Percentiles rank a stretch among this genome's conserved stretches.
phyloP scores from a whole-genome alignment of 176 grass and related monocot species.

The Carex scoparia region DNA sequence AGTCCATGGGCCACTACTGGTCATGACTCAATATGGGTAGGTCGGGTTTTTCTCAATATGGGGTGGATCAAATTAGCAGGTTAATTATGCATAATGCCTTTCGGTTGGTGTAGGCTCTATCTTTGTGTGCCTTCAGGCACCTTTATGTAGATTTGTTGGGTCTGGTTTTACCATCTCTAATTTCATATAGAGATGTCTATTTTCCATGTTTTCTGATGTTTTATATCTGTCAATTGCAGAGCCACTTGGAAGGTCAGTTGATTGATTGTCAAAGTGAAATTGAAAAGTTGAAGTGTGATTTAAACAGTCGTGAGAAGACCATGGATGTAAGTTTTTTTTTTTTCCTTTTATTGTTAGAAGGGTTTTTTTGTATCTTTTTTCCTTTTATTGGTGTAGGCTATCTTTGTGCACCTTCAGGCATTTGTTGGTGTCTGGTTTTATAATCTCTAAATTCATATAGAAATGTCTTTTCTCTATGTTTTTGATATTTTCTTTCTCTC shows the following conservation, averaged over 20 bases:
- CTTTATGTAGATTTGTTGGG: not conserved
- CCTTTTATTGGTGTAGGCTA: not conserved
- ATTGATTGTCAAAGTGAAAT: too few relatives aligned
- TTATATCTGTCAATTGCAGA: conserved; percentile 11
- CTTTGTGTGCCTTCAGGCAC: not conserved
- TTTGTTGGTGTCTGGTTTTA: not conserved
- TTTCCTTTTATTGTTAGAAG: not conserved
- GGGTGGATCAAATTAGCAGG: not conserved
- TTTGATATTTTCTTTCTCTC: not conserved
- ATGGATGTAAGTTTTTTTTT: conserved; percentile 38
- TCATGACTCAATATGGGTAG: not conserved
- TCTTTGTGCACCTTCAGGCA: not conserved
- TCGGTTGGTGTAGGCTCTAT: not conserved
- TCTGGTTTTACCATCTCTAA: not conserved
- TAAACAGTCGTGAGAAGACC: conserved; percentile 42
- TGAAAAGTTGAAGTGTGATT: not conserved
- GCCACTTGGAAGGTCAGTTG: conserved; percentile 49
- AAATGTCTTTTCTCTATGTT: not conserved
- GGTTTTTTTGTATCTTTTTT: not conserved
- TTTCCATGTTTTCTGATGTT: too few relatives aligned
- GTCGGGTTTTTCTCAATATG: not conserved
- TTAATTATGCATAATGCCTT: not conserved
- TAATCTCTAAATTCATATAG: too few relatives aligned
- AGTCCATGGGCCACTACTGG: not conserved
- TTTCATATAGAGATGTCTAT: not conserved